phyloP scores from a whole-genome alignment of 306 rosid genomes.

The Castanea mollissima region DNA sequence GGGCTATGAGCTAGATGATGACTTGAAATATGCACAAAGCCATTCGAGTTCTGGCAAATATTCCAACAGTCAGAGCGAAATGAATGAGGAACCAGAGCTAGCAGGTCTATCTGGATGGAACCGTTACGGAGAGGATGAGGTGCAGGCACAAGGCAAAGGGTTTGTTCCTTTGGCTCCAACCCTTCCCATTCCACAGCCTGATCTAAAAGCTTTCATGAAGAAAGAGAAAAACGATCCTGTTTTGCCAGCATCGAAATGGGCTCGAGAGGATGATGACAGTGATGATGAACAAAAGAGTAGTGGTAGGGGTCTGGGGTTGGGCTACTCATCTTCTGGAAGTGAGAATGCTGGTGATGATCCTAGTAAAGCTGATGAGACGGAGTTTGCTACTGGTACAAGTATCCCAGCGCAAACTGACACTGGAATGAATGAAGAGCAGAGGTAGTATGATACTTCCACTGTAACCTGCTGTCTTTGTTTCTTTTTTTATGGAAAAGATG shows the following conservation, averaged over 20 bases:
- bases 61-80: conserved; percentile 53
- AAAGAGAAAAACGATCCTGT: conserved; percentile 81
- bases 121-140: conserved; percentile 53
- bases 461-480: conserved; percentile 19
- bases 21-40: conserved; percentile 66
- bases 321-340: conserved; percentile 98
- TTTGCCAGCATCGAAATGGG: conserved; percentile 96
- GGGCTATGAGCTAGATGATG: conserved; percentile 80
- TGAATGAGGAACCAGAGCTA: conserved; percentile 62
- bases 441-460: conserved; percentile 42
- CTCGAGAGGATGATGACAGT: conserved; percentile 94
- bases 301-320: conserved; percentile 69
- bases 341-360: conserved; percentile 79
- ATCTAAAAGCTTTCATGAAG: conserved; percentile 66
- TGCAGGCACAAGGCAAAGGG: conserved; percentile 46
- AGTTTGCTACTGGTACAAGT: conserved; percentile 64
- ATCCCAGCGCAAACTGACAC: conserved; percentile 54
- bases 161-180: conserved; percentile 54
- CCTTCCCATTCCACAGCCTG: conserved; percentile 67
- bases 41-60: conserved; percentile 71
- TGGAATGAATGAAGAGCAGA: conserved; percentile 94
- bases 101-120: conserved; percentile 71
- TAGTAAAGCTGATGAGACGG: conserved; percentile 64
- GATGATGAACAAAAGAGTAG: conserved; percentile 73
- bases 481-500: not conserved